Evolutionary conservation across 2,329 filamentous ascomycete genomes (phyloP).

Genomic region (Trichoderma citrinoviride): DNA sequence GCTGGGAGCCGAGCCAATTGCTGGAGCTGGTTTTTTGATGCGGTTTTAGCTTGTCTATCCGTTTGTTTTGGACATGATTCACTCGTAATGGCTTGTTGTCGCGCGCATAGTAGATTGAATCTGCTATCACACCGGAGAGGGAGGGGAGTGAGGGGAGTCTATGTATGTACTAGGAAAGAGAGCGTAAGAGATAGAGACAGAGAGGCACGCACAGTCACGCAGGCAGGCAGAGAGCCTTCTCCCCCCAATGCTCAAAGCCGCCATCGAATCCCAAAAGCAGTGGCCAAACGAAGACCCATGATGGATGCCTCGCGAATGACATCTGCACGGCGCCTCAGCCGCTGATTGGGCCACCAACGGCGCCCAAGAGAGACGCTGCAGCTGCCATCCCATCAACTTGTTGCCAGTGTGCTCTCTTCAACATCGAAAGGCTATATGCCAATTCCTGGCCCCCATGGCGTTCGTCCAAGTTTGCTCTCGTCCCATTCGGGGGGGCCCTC

Average conservation of each 20-base stretch:
- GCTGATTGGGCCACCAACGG: not conserved
- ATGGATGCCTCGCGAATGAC: constrained; percentile 18
- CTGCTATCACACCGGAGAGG: not conserved
- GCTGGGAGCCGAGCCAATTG: constrained; percentile 5
- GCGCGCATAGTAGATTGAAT: not conserved
- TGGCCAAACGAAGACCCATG: not conserved
- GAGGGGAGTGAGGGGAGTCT: not conserved
- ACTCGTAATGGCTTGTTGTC: not conserved
- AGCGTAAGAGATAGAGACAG: not conserved
- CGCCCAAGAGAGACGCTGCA: not conserved
- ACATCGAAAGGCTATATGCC: not conserved
- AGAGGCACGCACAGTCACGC: not conserved
- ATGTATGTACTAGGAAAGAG: not conserved
- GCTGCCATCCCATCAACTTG: too few relatives aligned
- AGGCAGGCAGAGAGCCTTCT: too few relatives aligned
- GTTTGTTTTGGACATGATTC: not conserved
- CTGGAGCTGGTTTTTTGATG: not conserved
- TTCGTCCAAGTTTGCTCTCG: not conserved
- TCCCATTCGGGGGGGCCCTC: not conserved
- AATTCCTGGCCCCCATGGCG: constrained; percentile 13
- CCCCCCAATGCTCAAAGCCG: constrained; percentile 7
- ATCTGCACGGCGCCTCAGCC: not conserved
- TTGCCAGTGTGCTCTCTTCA: not conserved
- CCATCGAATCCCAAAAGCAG: not conserved
- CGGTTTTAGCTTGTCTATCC: not conserved